Base-by-base conservation (phyloP, 441 rosid species). In the Isatis lusitanica region DNA sequence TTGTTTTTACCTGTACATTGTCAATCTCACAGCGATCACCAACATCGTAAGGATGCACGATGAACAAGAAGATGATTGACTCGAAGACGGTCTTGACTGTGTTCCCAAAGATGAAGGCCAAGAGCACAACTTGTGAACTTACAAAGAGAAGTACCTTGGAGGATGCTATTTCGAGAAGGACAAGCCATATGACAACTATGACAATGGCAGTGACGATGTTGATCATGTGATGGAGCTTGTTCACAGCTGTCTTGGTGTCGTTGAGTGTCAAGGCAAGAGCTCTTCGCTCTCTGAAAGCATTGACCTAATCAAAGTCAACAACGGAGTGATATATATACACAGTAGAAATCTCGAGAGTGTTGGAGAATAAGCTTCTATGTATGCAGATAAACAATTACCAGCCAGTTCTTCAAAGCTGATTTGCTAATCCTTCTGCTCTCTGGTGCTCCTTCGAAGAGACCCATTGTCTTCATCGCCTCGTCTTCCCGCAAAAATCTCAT, bases 201-300 rank as follows among this genome's bases (percentile, higher is more conserved):
- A 84, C 21, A 62, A 70, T 62, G 7, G 66, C 85, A 9, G 80
- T 88, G 11, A 89, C 31, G 31, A 65, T 33, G 46, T 90, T 86
- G 13, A 88, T 87, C 78, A 92, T 79, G 0, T 73, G 86, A 70
- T 86, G 95, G 51, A 92, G 90, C 72, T 85, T 90, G 80, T 84
- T 83, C 52, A 92, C 97, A 0, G 94, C 98, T 21, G 98, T 92
- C 79, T 90, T 92, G 26, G 98, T 90, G 74, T 92, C 98, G 26
- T 90, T 89, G 15, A 92, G 78, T 4, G 97, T 92, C 79, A 92
- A 67, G 36, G 95, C 88, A 31, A 92, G 93, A 44, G 98, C 98
- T 82, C 84, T 87, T 66, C 98, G 80, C 73, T 90, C 97, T 79
- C 97, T 87, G 73, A 89, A 92, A 62, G 90, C 92, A 84, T 88